phyloP scores from a whole-genome alignment of 495 filamentous ascomycete species.

The Aspergillus funiculosus region DNA sequence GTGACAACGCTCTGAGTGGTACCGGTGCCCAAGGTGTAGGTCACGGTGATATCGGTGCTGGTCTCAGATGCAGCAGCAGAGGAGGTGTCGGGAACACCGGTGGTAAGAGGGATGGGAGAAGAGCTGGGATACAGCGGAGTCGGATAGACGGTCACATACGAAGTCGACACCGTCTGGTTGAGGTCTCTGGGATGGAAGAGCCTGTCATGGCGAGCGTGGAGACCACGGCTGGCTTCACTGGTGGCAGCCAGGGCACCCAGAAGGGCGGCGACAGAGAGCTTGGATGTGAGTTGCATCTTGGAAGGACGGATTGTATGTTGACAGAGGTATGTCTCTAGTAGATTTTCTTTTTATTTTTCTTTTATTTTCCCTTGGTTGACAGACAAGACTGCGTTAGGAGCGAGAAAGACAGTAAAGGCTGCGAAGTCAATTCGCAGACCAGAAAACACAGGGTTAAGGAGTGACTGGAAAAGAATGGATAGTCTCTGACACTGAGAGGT shows the following conservation, averaged over 20 bases:
- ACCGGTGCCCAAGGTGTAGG: conserved; percentile 55
- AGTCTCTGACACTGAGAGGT: conserved; percentile 28
- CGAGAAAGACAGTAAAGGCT: conserved; percentile 22
- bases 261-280: conserved; percentile 43
- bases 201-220: conserved; percentile 30
- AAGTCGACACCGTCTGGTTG: conserved; percentile 13
- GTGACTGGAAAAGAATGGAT: conserved; percentile 35
- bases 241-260: conserved; percentile 45
- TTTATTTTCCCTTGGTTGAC: not conserved
- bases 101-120: conserved; percentile 2
- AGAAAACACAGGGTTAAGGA: conserved; percentile 28
- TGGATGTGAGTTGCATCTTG: conserved; percentile 39
- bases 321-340: not conserved
- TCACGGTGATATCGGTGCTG: conserved; percentile 43
- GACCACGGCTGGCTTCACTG: conserved; percentile 36
- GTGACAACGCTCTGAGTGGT: conserved; percentile 50
- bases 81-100: not conserved
- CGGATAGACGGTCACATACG: conserved; percentile 19
- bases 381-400: conserved; percentile 9
- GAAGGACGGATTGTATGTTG: not conserved
- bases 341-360: not conserved
- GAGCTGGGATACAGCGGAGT: conserved; percentile 14
- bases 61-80: not conserved
- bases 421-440: conserved; percentile 47
- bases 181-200: conserved; percentile 19